phyloP scores from a whole-genome alignment of 164 flowering plant genomes.

The Kalanchoe fedtschenkoi region DNA sequence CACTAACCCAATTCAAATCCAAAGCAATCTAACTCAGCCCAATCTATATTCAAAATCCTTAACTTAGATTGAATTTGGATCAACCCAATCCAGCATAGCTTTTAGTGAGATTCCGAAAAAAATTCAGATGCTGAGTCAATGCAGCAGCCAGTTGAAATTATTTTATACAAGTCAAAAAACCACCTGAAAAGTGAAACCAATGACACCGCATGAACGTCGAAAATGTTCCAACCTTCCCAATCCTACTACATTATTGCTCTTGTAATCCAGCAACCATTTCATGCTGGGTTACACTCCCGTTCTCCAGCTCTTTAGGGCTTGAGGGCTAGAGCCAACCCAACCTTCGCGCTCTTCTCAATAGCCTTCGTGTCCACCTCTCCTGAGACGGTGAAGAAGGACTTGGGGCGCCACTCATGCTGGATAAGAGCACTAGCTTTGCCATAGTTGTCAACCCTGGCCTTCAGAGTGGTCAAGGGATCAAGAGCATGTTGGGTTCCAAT shows the following conservation, averaged over 20 bases:
- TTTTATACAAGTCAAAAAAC: not conserved
- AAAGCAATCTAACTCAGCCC: no score
- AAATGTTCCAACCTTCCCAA: not conserved
- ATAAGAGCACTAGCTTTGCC: conserved; percentile 7
- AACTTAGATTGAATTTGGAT: no score
- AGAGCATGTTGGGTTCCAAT: conserved; percentile 6
- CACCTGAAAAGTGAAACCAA: not conserved
- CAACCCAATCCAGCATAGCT: no score
- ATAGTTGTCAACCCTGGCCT: conserved; percentile 6
- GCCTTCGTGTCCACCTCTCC: conserved; percentile 8
- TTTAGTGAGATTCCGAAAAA: no score
- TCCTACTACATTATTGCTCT: not conserved
- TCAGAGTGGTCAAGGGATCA: conserved; percentile 6
- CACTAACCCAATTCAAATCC: no score
- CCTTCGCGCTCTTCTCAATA: conserved; percentile 9
- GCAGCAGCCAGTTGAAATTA: not conserved
- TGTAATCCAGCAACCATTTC: not conserved
- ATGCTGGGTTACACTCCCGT: not conserved
- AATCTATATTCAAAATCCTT: no score
- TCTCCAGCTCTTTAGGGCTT: not conserved
- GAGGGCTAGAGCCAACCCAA: conserved; percentile 4
- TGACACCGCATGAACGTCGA: not conserved
- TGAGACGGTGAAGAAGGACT: conserved; percentile 6
- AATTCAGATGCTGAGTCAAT: no score
- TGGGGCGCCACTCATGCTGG: conserved; percentile 8